Percentiles rank a stretch among this genome's conserved stretches.
Conservation (phyloP, 31 red algal species). For the Odonthalia washingtoniensis region DNA sequence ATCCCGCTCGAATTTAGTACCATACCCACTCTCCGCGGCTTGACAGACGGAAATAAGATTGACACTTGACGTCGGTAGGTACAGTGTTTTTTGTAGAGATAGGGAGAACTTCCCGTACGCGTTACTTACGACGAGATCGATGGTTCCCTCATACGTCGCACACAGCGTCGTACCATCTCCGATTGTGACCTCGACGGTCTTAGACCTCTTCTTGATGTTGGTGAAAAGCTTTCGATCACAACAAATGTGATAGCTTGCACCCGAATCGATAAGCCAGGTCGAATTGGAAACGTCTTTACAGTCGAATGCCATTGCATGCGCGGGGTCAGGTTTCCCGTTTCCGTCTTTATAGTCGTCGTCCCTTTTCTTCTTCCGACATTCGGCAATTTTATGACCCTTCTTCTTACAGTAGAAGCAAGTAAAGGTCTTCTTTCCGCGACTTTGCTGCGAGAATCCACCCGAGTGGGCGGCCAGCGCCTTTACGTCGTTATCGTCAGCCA, state of each 20-base stretch:
- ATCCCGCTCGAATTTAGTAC: background rate
- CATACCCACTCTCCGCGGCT: conserved; percentile 4
- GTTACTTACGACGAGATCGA: background rate
- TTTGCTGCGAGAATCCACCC: background rate
- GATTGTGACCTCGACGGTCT: background rate
- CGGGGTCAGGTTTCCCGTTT: background rate
- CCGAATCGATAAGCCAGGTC: background rate
- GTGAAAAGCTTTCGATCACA: background rate
- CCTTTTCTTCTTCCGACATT: conserved; percentile 17
- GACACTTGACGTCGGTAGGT: background rate
- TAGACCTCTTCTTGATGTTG: background rate
- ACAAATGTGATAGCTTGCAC: conserved; percentile 5
- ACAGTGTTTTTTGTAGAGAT: conserved; percentile 18
- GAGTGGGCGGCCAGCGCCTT: background rate
- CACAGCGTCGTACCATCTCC: conserved; percentile 17
- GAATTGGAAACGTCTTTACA: background rate
- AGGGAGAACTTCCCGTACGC: background rate
- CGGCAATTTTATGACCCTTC: background rate
- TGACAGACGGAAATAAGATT: conserved; percentile 24
- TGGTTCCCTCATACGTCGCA: background rate
- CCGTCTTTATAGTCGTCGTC: background rate
- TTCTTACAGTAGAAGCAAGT: background rate
- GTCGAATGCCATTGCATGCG: background rate
- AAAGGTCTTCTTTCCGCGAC: background rate
- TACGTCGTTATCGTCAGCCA: background rate